These are phyloP conservation scores for Sporothrix schenckii DNA, from an alignment of 2,329 filamentous ascomycete species.

Conservation along the genomic window DNA sequence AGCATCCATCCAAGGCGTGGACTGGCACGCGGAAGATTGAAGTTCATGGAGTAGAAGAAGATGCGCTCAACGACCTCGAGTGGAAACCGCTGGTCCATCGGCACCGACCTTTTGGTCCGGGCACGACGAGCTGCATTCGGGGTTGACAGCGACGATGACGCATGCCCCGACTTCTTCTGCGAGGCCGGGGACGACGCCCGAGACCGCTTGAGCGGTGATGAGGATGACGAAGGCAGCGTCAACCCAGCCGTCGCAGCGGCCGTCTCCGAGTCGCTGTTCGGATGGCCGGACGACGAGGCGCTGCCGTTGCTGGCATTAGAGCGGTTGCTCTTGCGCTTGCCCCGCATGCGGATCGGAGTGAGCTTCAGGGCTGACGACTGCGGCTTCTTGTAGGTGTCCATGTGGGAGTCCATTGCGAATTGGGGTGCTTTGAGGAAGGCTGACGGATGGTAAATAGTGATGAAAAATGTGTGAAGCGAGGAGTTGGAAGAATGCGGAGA, in stretches of 20 bases:
- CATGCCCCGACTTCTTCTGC: background rate
- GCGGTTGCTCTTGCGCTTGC: slow-evolving; percentile 46
- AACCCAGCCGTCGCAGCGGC: background rate
- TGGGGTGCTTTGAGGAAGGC: background rate
- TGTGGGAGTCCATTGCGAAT: background rate
- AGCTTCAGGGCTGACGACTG: slow-evolving; percentile 46
- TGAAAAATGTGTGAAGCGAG: background rate
- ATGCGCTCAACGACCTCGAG: slow-evolving; percentile 59
- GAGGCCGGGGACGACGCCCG: slow-evolving; percentile 5
- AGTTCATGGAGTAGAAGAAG: slow-evolving; percentile 54
- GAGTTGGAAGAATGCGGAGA: background rate
- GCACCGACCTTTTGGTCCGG: slow-evolving; percentile 14
- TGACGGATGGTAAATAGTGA: background rate
- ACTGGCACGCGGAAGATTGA: slow-evolving; percentile 52
- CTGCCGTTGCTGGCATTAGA: slow-evolving; percentile 24
- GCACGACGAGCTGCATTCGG: background rate
- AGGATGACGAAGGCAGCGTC: background rate
- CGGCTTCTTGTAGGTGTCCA: too few relatives aligned
- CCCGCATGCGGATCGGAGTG: slow-evolving; percentile 54
- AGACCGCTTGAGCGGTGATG: slow-evolving; percentile 21
- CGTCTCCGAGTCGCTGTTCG: background rate
- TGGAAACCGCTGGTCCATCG: slow-evolving; percentile 47
- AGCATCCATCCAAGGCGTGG: slow-evolving; percentile 52
- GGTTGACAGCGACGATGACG: background rate
- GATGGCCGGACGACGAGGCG: slow-evolving; percentile 38